These are phyloP conservation scores for Multifurca ochricompacta DNA, from an alignment of 768 basidiomycete species.

Conservation along the genomic window DNA sequence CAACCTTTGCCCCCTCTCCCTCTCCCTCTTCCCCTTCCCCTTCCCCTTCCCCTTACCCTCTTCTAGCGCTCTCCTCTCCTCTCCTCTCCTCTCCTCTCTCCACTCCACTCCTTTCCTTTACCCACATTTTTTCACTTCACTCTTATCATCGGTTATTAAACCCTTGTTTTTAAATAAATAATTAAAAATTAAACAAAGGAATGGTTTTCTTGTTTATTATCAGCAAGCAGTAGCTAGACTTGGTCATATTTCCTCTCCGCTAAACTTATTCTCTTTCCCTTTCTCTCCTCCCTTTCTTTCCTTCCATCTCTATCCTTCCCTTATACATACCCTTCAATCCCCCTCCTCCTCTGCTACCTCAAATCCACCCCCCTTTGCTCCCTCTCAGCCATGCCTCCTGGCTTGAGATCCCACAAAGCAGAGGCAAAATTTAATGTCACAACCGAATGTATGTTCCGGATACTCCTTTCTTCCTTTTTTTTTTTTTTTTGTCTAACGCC, in stretches of 20 bases:
- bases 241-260: no score
- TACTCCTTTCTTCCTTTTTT: background rate
- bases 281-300: background rate
- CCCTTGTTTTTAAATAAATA: no score
- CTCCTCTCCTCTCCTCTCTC: background rate
- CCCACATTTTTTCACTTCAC: no score
- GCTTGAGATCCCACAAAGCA: conserved; percentile 32
- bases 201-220: no score
- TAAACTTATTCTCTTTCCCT: background rate
- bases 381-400: conserved; percentile 28
- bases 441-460: conserved; percentile 44
- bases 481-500: background rate
- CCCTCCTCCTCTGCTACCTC: background rate
- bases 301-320: background rate
- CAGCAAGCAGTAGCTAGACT: no score
- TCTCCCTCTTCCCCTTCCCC: background rate
- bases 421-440: conserved; percentile 47
- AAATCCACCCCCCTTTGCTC: background rate
- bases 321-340: no score
- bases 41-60: background rate
- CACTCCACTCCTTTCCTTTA: background rate
- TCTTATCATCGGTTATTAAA: no score
- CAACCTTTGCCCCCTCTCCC: background rate
- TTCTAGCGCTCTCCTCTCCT: no score
- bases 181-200: no score